A percentile compares a stretch with the other conserved stretches of the same genome.
Evolutionary conservation across 108 stramenopile genomes (phyloP).

Genomic region (Pseudonitzschia multistriata): DNA sequence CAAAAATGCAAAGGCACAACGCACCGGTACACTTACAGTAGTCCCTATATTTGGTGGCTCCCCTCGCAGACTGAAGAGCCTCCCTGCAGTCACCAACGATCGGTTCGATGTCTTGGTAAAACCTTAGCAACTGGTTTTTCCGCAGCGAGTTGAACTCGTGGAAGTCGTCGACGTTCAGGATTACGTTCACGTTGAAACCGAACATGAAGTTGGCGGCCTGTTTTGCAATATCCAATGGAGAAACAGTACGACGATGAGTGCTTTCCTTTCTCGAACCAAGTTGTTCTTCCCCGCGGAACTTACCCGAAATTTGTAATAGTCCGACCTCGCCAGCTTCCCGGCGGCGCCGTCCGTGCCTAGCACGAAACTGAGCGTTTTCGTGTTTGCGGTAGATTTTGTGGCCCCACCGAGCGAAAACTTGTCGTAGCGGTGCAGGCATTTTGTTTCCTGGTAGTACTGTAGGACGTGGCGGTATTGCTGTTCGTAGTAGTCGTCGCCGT

Average conservation of each 20-base stretch:
- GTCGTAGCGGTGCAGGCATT: constrained; percentile 77
- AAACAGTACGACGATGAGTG: neutral
- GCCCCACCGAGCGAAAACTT: constrained; percentile 56
- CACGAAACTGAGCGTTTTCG: constrained; percentile 22
- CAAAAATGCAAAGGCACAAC: neutral
- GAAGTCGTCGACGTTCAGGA: constrained; percentile 21
- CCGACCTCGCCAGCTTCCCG: constrained; percentile 25
- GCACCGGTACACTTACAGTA: constrained; percentile 11
- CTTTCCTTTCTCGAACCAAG: neutral
- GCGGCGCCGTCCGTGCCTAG: constrained; percentile 28
- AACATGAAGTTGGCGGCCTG: constrained; percentile 37
- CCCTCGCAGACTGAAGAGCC: constrained; percentile 14
- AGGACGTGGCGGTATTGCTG: constrained; percentile 24
- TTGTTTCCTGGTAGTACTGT: constrained; percentile 41
- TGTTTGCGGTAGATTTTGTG: constrained; percentile 32
- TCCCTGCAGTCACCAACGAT: constrained; percentile 17
- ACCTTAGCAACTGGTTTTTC: constrained; percentile 31
- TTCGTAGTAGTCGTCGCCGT: constrained; percentile 19
- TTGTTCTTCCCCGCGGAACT: neutral
- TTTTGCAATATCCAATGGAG: neutral
- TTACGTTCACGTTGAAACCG: constrained; percentile 28
- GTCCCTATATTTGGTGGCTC: constrained; percentile 29
- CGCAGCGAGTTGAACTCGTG: constrained; percentile 30
- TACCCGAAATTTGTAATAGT: constrained; percentile 36
- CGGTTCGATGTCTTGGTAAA: constrained; percentile 18